Evolutionary conservation across 139 green algal species (phyloP), one percentile per base, ranked within the genome.

Genomic region (Chlorella sp.): DNA sequence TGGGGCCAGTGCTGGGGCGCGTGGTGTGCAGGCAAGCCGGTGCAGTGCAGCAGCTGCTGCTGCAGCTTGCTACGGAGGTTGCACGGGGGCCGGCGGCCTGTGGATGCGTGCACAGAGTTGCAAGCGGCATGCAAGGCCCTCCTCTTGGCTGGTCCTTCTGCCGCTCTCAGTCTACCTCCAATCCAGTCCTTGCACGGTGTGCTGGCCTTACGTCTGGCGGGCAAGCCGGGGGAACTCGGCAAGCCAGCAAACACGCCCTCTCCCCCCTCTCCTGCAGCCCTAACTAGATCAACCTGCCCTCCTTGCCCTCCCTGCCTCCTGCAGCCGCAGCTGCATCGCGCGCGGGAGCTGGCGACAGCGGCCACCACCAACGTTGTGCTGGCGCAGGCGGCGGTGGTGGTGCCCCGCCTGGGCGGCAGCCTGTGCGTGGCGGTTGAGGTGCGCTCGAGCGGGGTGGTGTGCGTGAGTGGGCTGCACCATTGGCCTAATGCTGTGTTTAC

Each of bases 341-440:
- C 68, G 3, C 76, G 76, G 24, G 48, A 70, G 51, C 62, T 81
- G 36, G 65, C 60, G 22, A 34, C 60, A n/a, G 65, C 73, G 1
- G 84, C 87, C 79, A 60, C 67, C 74, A 83, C 72, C 44, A 64
- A 64, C 22, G 64, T 89, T 1, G 81, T 72, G 48, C 56, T 85
- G 0, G 81, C 70, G 8, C 48, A 72, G 4, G 14, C 68, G 7
- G 46, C 64, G 1, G 76, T 95, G 92, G 78, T 92, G 26, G 91
- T 95, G 58, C 32, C 73, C 0, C 85, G 92, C 70, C 86, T 98
- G 72, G 43, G 84, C 32, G 92, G 92, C 5, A 79, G 79, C 36
- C 70, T 98, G 40, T 94, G 94, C 20, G 92, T 98, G 28, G 83
- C 95, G 36, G 86, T 98, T 2, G 40, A 83, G 77, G 77, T 83